Conservation (phyloP, 2,329 filamentous ascomycete species). For the Fusarium proliferatum region DNA sequence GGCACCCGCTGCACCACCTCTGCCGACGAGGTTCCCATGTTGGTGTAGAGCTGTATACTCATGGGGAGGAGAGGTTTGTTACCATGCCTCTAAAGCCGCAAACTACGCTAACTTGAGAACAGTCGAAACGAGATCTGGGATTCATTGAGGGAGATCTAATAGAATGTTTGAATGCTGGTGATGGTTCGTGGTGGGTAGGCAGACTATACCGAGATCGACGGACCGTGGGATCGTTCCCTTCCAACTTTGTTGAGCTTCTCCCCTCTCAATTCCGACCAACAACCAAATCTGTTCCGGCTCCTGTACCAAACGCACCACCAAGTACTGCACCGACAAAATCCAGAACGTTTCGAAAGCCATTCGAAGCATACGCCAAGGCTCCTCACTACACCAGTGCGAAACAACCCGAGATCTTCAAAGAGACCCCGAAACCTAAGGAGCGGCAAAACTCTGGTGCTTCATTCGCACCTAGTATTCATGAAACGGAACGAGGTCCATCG, state of each 20-base stretch:
- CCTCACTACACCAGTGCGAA: slow-evolving; percentile 74
- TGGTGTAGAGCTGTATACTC: slow-evolving; percentile 94
- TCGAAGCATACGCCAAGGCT: slow-evolving; percentile 74
- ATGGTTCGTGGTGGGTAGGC: slow-evolving; percentile 99
- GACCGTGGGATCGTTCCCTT: slow-evolving; percentile 92
- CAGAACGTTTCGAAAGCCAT: slow-evolving; percentile 73
- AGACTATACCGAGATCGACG: slow-evolving; percentile 88
- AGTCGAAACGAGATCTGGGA: slow-evolving; percentile 92
- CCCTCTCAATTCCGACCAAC: slow-evolving; percentile 86
- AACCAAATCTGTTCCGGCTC: slow-evolving; percentile 68
- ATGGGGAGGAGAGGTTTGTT: slow-evolving; percentile 83
- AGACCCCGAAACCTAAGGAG: slow-evolving; percentile 54
- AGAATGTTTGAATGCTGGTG: slow-evolving; percentile 96
- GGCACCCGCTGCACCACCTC: slow-evolving; percentile 65
- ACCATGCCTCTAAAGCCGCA: neutral
- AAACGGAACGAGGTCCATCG: slow-evolving; percentile 41
- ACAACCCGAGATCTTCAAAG: slow-evolving; percentile 67
- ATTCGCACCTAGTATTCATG: slow-evolving; percentile 42
- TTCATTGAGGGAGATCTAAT: slow-evolving; percentile 98
- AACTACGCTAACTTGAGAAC: slow-evolving; percentile 36
- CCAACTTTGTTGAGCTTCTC: slow-evolving; percentile 95
- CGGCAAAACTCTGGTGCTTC: slow-evolving; percentile 57
- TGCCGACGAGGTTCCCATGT: slow-evolving; percentile 86
- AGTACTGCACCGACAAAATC: slow-evolving; percentile 68
- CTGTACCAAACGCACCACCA: slow-evolving; percentile 65